Evolutionary conservation across 805 yeast species (phyloP), one percentile per base, ranked within the genome.

Genomic region (Saccharomycopsis javanensis): DNA sequence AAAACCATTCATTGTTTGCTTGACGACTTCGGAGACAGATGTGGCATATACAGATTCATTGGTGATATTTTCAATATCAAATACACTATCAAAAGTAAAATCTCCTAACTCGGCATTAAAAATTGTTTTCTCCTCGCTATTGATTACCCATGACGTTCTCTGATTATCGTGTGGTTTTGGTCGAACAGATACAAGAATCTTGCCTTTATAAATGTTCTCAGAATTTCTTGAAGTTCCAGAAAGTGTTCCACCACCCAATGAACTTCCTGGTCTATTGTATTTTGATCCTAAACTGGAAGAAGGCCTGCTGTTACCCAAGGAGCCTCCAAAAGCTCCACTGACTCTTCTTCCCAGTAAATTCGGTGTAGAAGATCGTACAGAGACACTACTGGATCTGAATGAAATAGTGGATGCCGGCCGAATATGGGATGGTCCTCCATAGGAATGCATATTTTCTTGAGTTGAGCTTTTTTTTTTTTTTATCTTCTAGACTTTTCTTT

Each of bases 41-140:
- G 69, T 68, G 18, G 71, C 71, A 67, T 88, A 92, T 1, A 92
- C 87, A 20, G 79, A 77, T 3, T 66, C 61, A 67, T 88, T 90
- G 30, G 78, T 66, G 6, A 57, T 55, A 13, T 72, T 66, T 2
- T 71, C 64, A 0, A 86, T 81, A 10, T 79, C 77, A 67, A 85
- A 91, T 1, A 92, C 95, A 65, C 85, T 79, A 68, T 92, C 97
- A 66, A 87, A 90, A 28, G 72, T 69, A 66, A 86, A 90, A 2
- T 79, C 55, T 13, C 7, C 75, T 64, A 56, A 71, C 74, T 2
- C 65, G 48, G 15, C 13, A 6, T 75, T 68, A 58, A 76, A 59
- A 35, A 59, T 59, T 1, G 53, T 18, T 11, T 55, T 77, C 51
- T 79, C 75, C 57, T 63, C 69, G 84, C 80, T 51, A 15, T 55